Percentiles rank a stretch among this genome's conserved stretches.
Conservation (phyloP, 331 rosid genomes). For the Malus hybrid region DNA sequence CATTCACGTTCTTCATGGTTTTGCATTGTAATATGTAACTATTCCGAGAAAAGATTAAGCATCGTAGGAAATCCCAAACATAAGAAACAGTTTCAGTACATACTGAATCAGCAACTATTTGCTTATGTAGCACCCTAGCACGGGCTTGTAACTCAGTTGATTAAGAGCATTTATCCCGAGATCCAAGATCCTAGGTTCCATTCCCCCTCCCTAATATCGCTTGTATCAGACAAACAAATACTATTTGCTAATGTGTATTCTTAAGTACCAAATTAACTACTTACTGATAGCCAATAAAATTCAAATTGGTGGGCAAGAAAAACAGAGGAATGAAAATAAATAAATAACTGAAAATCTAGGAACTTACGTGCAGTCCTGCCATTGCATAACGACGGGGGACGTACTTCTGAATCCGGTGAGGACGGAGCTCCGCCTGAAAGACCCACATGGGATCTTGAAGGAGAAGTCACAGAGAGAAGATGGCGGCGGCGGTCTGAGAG, state of each 20-base stretch:
- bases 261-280: background rate
- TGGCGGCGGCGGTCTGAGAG: conserved; percentile 19
- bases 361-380: conserved; percentile 91
- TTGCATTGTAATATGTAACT: background rate
- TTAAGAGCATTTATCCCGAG: too few species aligned
- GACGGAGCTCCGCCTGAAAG: conserved; percentile 26
- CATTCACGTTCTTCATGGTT: background rate
- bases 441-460: conserved; percentile 25
- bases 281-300: background rate
- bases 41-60: background rate
- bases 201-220: too few species aligned
- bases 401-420: conserved; percentile 29
- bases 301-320: background rate
- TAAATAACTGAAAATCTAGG: background rate
- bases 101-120: background rate
- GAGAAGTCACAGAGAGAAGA: conserved; percentile 24
- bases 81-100: background rate
- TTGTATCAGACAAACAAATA: background rate
- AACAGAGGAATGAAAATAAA: background rate
- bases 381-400: conserved; percentile 80
- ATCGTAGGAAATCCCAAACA: background rate
- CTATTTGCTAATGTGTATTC: background rate
- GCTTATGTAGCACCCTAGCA: too few species aligned
- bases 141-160: too few species aligned
- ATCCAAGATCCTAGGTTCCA: too few species aligned